Conservation (phyloP, 495 filamentous ascomycete species). For the Aspergillus sparsus region DNA sequence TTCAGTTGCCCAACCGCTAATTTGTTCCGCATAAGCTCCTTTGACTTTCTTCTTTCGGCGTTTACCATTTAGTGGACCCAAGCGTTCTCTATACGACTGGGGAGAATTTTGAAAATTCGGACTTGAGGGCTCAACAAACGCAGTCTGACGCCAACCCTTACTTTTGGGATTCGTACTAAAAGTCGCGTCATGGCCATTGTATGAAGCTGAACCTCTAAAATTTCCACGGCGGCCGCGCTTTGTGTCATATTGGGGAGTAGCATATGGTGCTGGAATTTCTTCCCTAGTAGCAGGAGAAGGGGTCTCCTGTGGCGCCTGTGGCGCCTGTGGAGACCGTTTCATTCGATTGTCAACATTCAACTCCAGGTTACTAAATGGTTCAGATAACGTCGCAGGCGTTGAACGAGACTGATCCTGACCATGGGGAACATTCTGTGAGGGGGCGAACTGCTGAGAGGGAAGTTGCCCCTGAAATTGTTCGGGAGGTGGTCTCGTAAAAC, state of each 20-base stretch:
- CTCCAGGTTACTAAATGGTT: slow-evolving; percentile 48
- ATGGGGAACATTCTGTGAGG: slow-evolving; percentile 17
- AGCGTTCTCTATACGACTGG: slow-evolving; percentile 25
- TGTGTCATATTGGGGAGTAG: slow-evolving; percentile 12
- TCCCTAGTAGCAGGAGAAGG: slow-evolving; percentile 16
- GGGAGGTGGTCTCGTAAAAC: slow-evolving; percentile 40
- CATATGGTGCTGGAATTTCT: slow-evolving; percentile 2
- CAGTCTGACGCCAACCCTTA: slow-evolving; percentile 83
- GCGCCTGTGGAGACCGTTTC: slow-evolving; percentile 10
- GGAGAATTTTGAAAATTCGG: slow-evolving; percentile 24
- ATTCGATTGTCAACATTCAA: slow-evolving; percentile 30
- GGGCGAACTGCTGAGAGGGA: slow-evolving; percentile 7
- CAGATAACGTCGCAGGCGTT: slow-evolving; percentile 32
- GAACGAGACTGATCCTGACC: slow-evolving; percentile 12
- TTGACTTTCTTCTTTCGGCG: slow-evolving; percentile 58
- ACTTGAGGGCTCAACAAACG: slow-evolving; percentile 66
- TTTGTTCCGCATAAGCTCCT: slow-evolving; percentile 55
- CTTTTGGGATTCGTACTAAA: slow-evolving; percentile 48
- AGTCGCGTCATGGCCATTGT: slow-evolving; percentile 38
- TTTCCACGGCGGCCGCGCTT: slow-evolving; percentile 40
- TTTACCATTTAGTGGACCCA: slow-evolving; percentile 31
- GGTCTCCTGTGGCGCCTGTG: slow-evolving; percentile 23
- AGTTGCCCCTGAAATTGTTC: slow-evolving; percentile 9
- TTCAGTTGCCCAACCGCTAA: slow-evolving; percentile 94
- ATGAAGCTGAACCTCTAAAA: slow-evolving; percentile 25